These are phyloP conservation scores for Aspergillus affinis DNA, from an alignment of 495 filamentous ascomycete genomes.

Conservation along the genomic window DNA sequence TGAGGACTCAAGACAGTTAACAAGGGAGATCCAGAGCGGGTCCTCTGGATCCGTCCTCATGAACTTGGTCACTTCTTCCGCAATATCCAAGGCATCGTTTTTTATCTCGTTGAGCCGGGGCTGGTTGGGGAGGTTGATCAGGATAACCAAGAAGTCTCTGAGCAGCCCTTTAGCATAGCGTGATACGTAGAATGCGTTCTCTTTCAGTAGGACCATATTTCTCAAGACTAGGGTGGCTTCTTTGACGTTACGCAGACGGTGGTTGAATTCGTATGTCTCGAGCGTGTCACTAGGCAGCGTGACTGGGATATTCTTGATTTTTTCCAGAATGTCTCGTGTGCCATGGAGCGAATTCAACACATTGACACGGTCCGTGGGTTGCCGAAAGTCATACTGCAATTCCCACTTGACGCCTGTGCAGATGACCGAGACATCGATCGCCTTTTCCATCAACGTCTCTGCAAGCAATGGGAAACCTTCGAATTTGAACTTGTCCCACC, in stretches of 20 bases:
- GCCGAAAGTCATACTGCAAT: constrained; percentile 62
- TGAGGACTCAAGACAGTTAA: constrained; percentile 64
- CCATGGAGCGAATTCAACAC: constrained; percentile 65
- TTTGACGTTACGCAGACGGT: constrained; percentile 70
- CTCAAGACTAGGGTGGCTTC: constrained; percentile 86
- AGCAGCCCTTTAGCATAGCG: constrained; percentile 63
- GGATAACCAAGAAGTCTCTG: constrained; percentile 77
- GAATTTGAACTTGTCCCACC: constrained; percentile 93
- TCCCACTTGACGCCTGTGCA: constrained; percentile 84
- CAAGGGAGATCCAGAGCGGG: constrained; percentile 74
- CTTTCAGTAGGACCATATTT: constrained; percentile 87
- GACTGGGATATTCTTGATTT: constrained; percentile 57
- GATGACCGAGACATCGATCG: constrained; percentile 67
- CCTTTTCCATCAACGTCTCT: constrained; percentile 83
- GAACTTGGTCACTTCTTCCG: constrained; percentile 84
- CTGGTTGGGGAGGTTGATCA: constrained; percentile 73
- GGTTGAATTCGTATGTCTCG: constrained; percentile 68
- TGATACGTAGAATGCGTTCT: constrained; percentile 83
- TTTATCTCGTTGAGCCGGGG: constrained; percentile 81
- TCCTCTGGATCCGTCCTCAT: constrained; percentile 68
- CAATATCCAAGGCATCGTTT: constrained; percentile 89
- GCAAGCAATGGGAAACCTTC: constrained; percentile 87
- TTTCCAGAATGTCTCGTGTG: constrained; percentile 70
- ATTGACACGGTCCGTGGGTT: constrained; percentile 60
- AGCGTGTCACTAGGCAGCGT: constrained; percentile 66